Conservation (phyloP, 2,329 filamentous ascomycete genomes). For the Fusarium nygamai region DNA sequence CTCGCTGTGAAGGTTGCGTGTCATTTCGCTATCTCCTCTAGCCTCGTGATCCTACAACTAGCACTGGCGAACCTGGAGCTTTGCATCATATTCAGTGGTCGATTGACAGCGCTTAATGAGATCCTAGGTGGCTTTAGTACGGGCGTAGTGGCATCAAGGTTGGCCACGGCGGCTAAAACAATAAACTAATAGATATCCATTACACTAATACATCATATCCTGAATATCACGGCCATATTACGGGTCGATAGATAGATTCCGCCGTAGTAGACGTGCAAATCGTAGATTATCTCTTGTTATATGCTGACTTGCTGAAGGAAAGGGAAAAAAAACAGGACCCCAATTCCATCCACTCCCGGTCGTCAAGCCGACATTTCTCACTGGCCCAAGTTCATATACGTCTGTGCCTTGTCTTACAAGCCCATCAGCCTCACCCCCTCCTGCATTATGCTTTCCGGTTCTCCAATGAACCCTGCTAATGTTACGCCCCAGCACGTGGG, state of each 20-base stretch:
- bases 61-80: not conserved
- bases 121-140: slow-evolving; percentile 4
- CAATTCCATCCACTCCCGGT: not conserved
- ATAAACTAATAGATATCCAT: not conserved
- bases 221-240: not conserved
- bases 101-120: not conserved
- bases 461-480: not conserved
- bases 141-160: not conserved
- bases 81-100: not conserved
- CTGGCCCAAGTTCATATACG: not conserved
- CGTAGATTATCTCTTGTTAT: not conserved
- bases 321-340: not conserved
- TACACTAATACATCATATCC: not conserved
- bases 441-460: not conserved
- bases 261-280: not conserved
- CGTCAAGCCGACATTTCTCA: not conserved
- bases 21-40: not conserved
- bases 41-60: not conserved
- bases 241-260: not conserved
- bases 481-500: slow-evolving; percentile 12
- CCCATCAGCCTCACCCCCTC: not conserved
- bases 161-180: slow-evolving; percentile 10
- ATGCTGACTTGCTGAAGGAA: not conserved
- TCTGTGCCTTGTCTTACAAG: not conserved
- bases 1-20: not conserved